These are phyloP conservation scores for Schizochytrium sp. DNA, from an alignment of 108 stramenopile species.

Conservation along the genomic window DNA sequence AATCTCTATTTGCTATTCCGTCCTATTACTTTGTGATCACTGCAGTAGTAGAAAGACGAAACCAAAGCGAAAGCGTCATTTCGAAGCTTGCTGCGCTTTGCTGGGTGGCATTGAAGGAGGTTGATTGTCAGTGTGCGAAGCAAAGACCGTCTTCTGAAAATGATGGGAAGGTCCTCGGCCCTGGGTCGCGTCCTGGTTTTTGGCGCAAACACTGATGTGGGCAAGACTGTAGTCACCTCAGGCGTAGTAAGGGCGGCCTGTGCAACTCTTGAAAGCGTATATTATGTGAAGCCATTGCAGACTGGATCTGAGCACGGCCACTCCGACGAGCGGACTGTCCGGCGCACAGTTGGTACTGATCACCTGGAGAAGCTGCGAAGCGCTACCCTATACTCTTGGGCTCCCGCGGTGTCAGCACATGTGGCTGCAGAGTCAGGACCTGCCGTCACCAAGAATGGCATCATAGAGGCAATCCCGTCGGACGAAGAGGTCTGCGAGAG, in stretches of 20 bases:
- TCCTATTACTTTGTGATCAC: too few relatives aligned
- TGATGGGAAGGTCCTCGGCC: background rate
- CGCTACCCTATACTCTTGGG: conserved; percentile 58
- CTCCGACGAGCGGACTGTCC: conserved; percentile 44
- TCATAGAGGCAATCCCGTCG: background rate
- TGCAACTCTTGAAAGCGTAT: background rate
- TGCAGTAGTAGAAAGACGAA: too few relatives aligned
- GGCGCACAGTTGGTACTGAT: background rate
- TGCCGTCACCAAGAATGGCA: background rate
- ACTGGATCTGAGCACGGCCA: conserved; percentile 58
- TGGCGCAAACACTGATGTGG: conserved; percentile 97
- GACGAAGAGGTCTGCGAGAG: background rate
- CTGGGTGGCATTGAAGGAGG: too few relatives aligned
- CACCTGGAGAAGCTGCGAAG: background rate
- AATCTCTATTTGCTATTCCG: too few relatives aligned
- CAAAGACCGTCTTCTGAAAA: background rate
- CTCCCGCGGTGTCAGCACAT: conserved; percentile 1
- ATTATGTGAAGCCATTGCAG: conserved; percentile 43
- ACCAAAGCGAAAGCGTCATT: too few relatives aligned
- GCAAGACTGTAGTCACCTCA: conserved; percentile 89
- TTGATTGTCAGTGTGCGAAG: too few relatives aligned
- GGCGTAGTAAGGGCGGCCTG: conserved; percentile 82
- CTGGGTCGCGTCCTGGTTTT: conserved; percentile 74
- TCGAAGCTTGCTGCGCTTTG: too few relatives aligned
- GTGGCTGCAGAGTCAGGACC: conserved; percentile 37